Evolutionary conservation across 2,329 filamentous ascomycete genomes (phyloP).

Genomic region (Cryoendolithus antarcticus): DNA sequence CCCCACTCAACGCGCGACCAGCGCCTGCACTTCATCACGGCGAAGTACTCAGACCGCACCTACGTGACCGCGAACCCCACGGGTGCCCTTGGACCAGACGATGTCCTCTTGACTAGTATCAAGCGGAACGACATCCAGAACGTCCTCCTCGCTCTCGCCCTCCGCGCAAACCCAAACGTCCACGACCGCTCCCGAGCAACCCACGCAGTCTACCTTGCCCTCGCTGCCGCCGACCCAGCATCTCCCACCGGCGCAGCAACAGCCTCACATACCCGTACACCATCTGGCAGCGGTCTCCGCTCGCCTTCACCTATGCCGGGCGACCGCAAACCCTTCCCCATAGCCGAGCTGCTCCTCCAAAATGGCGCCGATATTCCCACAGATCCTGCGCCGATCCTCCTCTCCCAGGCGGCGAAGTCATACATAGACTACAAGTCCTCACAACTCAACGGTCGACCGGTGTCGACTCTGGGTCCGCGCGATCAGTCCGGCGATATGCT

Average conservation of each 20-base stretch:
- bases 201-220: slow-evolving; percentile 81
- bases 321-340: slow-evolving; percentile 54
- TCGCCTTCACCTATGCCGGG: slow-evolving; percentile 28
- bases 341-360: slow-evolving; percentile 83
- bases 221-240: slow-evolving; percentile 85
- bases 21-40: slow-evolving; percentile 84
- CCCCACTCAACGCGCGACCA: slow-evolving; percentile 77
- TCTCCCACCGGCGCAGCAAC: slow-evolving; percentile 42
- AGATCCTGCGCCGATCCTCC: slow-evolving; percentile 64
- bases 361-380: slow-evolving; percentile 83
- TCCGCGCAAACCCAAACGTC: slow-evolving; percentile 77
- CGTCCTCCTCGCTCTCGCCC: slow-evolving; percentile 78
- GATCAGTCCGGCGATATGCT: slow-evolving; percentile 41
- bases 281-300: slow-evolving; percentile 14
- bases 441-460: slow-evolving; percentile 26
- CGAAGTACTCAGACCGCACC: slow-evolving; percentile 78
- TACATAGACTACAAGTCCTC: slow-evolving; percentile 72
- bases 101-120: slow-evolving; percentile 80
- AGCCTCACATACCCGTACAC: slow-evolving; percentile 12
- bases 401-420: slow-evolving; percentile 65
- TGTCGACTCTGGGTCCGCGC: slow-evolving; percentile 7
- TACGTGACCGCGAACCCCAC: slow-evolving; percentile 59
- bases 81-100: slow-evolving; percentile 59
- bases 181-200: slow-evolving; percentile 77
- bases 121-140: slow-evolving; percentile 94